Conservation (phyloP, 1,139 yeast species). For the Blastobotrys elegans region DNA sequence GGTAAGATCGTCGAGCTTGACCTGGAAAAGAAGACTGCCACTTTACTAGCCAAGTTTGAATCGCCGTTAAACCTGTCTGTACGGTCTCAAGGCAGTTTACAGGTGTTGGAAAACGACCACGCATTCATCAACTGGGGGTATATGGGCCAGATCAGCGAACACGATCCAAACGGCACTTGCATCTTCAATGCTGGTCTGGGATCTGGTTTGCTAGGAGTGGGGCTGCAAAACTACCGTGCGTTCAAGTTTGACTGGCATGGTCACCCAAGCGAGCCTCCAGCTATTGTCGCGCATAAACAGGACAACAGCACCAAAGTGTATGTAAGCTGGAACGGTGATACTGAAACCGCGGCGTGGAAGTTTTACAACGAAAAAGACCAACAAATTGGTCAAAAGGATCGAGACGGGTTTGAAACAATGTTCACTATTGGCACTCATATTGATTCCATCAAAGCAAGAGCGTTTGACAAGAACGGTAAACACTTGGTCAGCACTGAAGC, state of each 20-base stretch:
- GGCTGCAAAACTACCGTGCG: slow-evolving; percentile 3
- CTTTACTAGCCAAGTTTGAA: not conserved
- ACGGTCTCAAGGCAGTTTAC: slow-evolving; percentile 39
- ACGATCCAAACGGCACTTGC: slow-evolving; percentile 30
- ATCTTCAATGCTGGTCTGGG: slow-evolving; percentile 34
- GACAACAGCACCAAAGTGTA: slow-evolving; percentile 1
- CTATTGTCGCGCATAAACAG: not conserved
- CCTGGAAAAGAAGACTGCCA: not conserved
- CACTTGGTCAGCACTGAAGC: not conserved
- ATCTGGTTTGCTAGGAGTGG: not conserved
- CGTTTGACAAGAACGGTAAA: not conserved
- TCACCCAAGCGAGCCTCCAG: slow-evolving; percentile 1
- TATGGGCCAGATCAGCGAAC: slow-evolving; percentile 40
- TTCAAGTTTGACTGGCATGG: slow-evolving; percentile 5
- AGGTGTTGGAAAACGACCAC: slow-evolving; percentile 37
- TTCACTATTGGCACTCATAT: not conserved
- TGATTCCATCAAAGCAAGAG: not conserved
- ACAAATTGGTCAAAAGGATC: not conserved
- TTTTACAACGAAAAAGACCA: not conserved
- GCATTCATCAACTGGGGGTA: slow-evolving; percentile 44
- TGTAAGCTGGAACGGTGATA: slow-evolving; percentile 11
- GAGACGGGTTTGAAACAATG: slow-evolving; percentile 1
- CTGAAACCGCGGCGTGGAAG: not conserved
- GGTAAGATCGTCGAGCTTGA: slow-evolving; percentile 10
- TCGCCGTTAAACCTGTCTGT: not conserved